Base-by-base conservation (phyloP, 257 asterid genomes). In the Penstemon eatonii region DNA sequence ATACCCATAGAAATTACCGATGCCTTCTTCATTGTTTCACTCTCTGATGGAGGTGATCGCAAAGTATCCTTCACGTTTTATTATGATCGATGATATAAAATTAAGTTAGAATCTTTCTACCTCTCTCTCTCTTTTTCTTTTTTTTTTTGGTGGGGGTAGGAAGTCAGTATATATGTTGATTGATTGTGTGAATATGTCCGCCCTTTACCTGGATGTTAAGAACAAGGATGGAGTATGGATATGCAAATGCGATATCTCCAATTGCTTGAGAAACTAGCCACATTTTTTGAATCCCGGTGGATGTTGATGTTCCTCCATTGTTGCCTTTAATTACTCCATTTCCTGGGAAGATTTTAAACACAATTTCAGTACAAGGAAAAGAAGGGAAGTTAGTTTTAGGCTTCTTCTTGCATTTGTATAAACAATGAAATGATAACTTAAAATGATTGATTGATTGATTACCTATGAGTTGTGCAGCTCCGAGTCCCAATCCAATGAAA, bases 241-340 rank as follows among this genome's bases (percentile, higher is more conserved):
- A 90, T 56, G 96, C 89, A 74, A 90, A 90, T 69, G 90, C 95
- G 38, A 90, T 74, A 78, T 87, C 87, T 13, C 94, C 97, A 19
- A 90, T 75, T 18, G 94, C 96, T 81, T 84, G 89, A 65, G 90
- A 76, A 60, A 80, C 63, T 37, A 76, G 66, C 88, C 90, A 86
- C 33, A 81, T 64, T 84, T 87, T 90, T n/a, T 73, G 47, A 25
- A 80, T 77, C 43, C 72, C 38, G 60, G 41, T 80, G 12, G 72
- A 47, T 69, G 86, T 55, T n/a, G 87, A 83, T 39, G 81, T 79
- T 52, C 97, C 97, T 63, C 73, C 72, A 5, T 81, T 84, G 79
- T 84, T 76, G 18, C 97, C 97, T 79, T 84, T 79, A 51, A 90
- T 63, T 68, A 72, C 82, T 79, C 87, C 83, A 56, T 88, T 88